Percentiles rank a stretch among this genome's conserved stretches.
Conservation (phyloP, 306 rosid species). For the Sicyos baderoa region DNA sequence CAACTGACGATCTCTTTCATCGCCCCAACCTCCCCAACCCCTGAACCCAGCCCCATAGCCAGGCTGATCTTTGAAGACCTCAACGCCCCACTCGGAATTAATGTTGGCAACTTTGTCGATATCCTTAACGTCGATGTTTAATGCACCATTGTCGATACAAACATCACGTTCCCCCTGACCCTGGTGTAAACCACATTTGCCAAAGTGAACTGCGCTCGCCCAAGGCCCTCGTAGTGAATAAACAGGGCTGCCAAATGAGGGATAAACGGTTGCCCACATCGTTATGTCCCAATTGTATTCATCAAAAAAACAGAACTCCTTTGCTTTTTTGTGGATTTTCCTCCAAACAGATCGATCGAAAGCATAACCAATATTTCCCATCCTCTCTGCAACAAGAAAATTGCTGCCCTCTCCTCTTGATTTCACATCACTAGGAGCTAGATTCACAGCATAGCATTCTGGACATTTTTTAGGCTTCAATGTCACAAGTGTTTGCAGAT, state of each 20-base stretch:
- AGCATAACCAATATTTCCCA: conserved; percentile 90
- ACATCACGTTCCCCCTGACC: conserved; percentile 64
- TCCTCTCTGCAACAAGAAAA: conserved; percentile 70
- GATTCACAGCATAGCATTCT: conserved; percentile 80
- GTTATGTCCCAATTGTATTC: conserved; percentile 99
- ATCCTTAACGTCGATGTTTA: conserved; percentile 42
- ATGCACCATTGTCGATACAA: conserved; percentile 67
- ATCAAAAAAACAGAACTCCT: conserved; percentile 72
- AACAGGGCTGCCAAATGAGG: conserved; percentile 83
- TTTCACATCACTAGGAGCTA: conserved; percentile 94
- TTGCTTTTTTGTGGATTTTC: conserved; percentile 72
- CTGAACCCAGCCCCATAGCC: conserved; percentile 87
- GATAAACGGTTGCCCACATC: conserved; percentile 97
- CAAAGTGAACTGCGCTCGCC: conserved; percentile 88
- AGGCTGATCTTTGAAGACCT: conserved; percentile 46
- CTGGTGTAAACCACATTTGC: conserved; percentile 94
- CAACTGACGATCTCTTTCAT: conserved; percentile 60
- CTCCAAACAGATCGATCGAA: conserved; percentile 79
- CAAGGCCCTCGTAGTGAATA: conserved; percentile 74
- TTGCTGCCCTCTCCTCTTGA: conserved; percentile 75
- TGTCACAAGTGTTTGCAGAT: conserved; percentile 48
- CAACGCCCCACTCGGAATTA: conserved; percentile 60
- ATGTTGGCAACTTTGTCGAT: conserved; percentile 61
- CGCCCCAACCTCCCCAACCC: conserved; percentile 99
- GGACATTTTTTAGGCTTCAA: conserved; percentile 72